Conservation (phyloP, 2,329 filamentous ascomycete genomes). For the Penicillium thymicola region DNA sequence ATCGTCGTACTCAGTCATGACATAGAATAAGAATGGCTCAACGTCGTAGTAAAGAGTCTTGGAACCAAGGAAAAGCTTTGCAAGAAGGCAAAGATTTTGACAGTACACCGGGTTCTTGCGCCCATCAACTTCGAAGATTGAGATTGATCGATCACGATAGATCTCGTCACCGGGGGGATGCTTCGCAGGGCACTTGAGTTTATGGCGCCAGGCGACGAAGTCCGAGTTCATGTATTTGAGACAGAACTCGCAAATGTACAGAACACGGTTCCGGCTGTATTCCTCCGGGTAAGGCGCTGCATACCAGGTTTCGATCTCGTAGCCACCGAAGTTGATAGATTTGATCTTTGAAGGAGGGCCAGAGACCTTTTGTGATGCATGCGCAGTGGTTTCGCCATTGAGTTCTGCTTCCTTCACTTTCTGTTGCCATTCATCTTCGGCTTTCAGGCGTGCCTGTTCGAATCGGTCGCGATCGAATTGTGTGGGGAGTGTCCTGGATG, state of each 20-base stretch:
- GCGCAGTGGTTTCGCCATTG: constrained; percentile 59
- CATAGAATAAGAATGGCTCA: constrained; percentile 98
- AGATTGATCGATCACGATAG: constrained; percentile 89
- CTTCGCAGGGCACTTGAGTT: constrained; percentile 93
- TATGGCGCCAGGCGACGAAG: constrained; percentile 96
- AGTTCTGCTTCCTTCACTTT: constrained; percentile 61
- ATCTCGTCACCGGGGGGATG: constrained; percentile 98
- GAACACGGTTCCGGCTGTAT: constrained; percentile 90
- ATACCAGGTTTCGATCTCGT: constrained; percentile 99
- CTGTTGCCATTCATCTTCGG: constrained; percentile 86
- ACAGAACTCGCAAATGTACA: constrained; percentile 99
- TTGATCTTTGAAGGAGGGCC: constrained; percentile 94
- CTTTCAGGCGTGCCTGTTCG: constrained; percentile 82
- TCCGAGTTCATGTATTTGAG: constrained; percentile 99
- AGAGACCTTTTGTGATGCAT: constrained; percentile 70
- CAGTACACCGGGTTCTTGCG: constrained; percentile 93
- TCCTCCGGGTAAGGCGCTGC: constrained; percentile 97
- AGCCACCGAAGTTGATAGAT: constrained; percentile 95
- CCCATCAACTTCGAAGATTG: constrained; percentile 96
- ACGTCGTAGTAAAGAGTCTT: constrained; percentile 99
- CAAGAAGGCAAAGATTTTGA: constrained; percentile 88
- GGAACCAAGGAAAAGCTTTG: constrained; percentile 95
- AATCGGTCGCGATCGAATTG: constrained; percentile 80
- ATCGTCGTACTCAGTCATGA: constrained; percentile 87
- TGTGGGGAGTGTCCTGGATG: constrained; percentile 78